A percentile compares a stretch with the other conserved stretches of the same genome.
Conservation (phyloP, 495 filamentous ascomycete genomes). For the Astrocystis sublimbata region DNA sequence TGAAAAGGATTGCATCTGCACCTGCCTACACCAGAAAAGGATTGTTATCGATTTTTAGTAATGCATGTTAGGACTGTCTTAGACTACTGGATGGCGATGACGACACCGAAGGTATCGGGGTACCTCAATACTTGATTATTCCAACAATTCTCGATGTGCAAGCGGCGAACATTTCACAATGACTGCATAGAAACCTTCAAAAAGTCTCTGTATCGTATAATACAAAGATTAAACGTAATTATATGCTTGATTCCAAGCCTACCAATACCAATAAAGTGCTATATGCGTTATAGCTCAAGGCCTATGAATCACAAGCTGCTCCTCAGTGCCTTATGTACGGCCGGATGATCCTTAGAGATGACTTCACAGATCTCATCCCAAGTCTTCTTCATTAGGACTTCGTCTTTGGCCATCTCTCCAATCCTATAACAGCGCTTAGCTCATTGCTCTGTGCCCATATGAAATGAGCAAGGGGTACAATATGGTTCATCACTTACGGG, state of each 20-base stretch:
- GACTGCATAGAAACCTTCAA: background rate
- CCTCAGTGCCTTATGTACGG: background rate
- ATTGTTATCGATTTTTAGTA: no score
- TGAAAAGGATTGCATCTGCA: no score
- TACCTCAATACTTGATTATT: no score
- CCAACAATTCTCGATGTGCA: no score
- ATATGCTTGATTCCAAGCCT: background rate
- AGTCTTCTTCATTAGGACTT: background rate
- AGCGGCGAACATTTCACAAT: background rate
- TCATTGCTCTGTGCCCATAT: background rate
- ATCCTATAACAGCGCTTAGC: background rate
- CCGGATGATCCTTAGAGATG: background rate
- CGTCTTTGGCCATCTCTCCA: background rate
- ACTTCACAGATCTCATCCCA: background rate
- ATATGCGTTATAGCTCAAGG: background rate
- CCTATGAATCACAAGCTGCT: background rate
- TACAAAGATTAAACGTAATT: background rate
- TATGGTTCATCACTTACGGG: background rate
- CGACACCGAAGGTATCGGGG: no score
- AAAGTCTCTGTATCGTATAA: background rate
- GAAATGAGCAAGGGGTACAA: background rate
- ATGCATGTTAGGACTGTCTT: no score
- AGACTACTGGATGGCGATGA: no score
- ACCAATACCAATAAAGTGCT: background rate
- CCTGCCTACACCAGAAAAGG: no score